phyloP scores from a whole-genome alignment of 108 stramenopile species.

The Conticribra weissflogii region DNA sequence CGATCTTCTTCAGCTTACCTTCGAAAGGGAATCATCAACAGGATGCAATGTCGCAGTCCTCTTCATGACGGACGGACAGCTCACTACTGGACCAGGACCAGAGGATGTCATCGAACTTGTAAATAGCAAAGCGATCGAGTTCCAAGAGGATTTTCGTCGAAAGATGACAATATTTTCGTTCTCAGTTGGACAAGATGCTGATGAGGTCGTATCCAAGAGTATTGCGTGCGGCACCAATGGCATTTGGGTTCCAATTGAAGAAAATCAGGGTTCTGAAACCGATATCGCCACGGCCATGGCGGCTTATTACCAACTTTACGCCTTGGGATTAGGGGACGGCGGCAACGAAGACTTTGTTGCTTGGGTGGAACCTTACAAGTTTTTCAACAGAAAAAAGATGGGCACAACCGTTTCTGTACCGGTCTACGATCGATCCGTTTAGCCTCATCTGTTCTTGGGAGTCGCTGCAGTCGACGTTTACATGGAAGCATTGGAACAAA shows the following conservation, averaged over 20 bases:
- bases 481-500: conserved; percentile 31
- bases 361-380: conserved; percentile 70
- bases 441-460: conserved; percentile 23
- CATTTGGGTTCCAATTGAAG: conserved; percentile 50
- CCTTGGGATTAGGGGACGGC: conserved; percentile 53
- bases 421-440: background rate
- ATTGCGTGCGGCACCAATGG: conserved; percentile 56
- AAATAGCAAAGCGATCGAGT: conserved; percentile 5
- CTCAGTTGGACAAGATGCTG: conserved; percentile 42
- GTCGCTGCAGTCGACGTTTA: conserved; percentile 32
- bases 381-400: conserved; percentile 22
- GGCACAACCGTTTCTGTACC: conserved; percentile 66
- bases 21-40: conserved; percentile 23
- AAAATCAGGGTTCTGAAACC: conserved; percentile 4
- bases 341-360: conserved; percentile 51
- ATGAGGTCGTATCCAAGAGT: conserved; percentile 31
- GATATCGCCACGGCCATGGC: conserved; percentile 49
- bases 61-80: conserved; percentile 55
- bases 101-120: conserved; percentile 35
- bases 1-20: conserved; percentile 19
- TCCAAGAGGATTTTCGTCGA: conserved; percentile 14
- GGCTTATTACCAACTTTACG: conserved; percentile 61
- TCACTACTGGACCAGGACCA: conserved; percentile 8
- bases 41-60: conserved; percentile 41
- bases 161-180: conserved; percentile 52